These are phyloP conservation scores for Aspergillus sp. DNA, from an alignment of 2,329 filamentous ascomycete genomes.

Conservation along the genomic window DNA sequence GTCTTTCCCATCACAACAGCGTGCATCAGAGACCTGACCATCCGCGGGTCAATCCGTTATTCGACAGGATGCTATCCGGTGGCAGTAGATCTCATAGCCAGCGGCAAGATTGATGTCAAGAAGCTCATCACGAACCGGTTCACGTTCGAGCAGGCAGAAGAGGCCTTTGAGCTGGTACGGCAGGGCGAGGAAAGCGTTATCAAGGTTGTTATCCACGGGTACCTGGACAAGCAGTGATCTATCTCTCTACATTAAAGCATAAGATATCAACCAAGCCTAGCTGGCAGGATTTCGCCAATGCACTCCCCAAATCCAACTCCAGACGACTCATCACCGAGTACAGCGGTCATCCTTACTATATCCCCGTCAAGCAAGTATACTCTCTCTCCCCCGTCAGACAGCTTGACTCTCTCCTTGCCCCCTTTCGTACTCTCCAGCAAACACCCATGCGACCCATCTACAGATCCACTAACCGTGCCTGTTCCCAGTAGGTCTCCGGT, in stretches of 20 bases:
- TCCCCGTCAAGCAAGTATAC: constrained; percentile 29
- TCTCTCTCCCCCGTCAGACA: constrained; percentile 19
- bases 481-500: constrained; percentile 35
- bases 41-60: constrained; percentile 31
- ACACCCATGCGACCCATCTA: constrained; percentile 25
- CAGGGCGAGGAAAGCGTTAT: not conserved
- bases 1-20: constrained; percentile 34
- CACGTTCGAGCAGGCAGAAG: not conserved
- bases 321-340: constrained; percentile 20
- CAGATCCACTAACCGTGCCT: constrained; percentile 29
- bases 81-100: not conserved
- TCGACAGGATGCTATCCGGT: constrained; percentile 23
- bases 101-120: not conserved
- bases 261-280: not conserved
- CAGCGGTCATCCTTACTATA: constrained; percentile 27
- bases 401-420: constrained; percentile 21
- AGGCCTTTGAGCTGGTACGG: not conserved
- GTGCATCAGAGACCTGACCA: constrained; percentile 30
- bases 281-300: constrained; percentile 17
- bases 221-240: not conserved
- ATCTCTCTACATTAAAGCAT: too few relatives aligned
- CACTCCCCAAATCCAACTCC: constrained; percentile 34
- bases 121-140: not conserved
- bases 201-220: not conserved
- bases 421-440: constrained; percentile 30